Evolutionary conservation across 345 rosid genomes (phyloP), one percentile per base, ranked within the genome.

Genomic region (Syzygium aqueum): DNA sequence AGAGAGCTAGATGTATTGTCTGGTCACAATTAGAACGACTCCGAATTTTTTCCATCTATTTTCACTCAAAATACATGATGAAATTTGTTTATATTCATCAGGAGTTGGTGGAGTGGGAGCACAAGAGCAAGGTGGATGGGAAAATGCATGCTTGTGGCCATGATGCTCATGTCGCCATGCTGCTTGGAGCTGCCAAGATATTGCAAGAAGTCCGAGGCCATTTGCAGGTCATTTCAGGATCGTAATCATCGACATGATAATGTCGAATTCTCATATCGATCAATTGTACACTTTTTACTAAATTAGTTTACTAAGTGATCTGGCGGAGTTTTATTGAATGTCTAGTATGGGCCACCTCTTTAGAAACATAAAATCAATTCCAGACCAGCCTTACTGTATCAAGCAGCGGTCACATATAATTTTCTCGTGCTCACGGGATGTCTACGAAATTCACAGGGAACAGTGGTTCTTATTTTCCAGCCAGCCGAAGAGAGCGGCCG

Each of bases 401-500:
- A 50, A 63, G 27, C 3, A 46, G 43, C 37, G 61, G 14, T 77
- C 73, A 23, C 11, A 14, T 67, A 11, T 10, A 30, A 8, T 19
- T 1, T 40, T 67, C 25, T 33, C 25, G 49, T 73, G 80, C 49
- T 73, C 25, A 73, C 37, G 49, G 10, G 46, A 33, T 19, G 49
- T 40, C 80, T 37, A 17, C 80, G 46, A 33, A 73, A 73, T 73
- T 33, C 80, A 67, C 88, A 95, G 95, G 97, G 97, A 46, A 94
- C 96, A 6, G 95, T 91, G 0, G 87, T 94, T 51, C 93, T 95
- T 16, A 88, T 95, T 86, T 94, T 93, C 88, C 97, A 94, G 88
- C 97, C 97, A 25, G 97, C 96, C 6, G 97, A 95, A 86, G 96
- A 95, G 87, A 86, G 85, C 27, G 96, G 97, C 4, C 88, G 59